phyloP scores from a whole-genome alignment of 1,284 basidiomycete genomes.

The Pseudozyma hubeiensis region DNA sequence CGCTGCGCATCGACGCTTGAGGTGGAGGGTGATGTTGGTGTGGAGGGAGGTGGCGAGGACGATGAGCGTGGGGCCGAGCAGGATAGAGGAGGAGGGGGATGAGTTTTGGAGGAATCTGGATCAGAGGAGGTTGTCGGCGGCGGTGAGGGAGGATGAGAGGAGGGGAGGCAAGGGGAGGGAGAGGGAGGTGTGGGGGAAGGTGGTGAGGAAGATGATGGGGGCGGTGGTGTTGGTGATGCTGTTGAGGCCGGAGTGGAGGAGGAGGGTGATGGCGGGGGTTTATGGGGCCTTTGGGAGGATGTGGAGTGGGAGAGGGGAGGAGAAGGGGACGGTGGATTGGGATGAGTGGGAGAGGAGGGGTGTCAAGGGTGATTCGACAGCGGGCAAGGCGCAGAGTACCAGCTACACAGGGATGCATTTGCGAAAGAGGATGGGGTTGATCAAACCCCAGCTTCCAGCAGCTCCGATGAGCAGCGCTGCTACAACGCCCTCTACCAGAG shows the following conservation, averaged over 20 bases:
- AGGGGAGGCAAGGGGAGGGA: not conserved
- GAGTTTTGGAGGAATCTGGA: conserved; percentile 42
- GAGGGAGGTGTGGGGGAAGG: not conserved
- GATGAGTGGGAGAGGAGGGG: conserved; percentile 30
- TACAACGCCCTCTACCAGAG: conserved; percentile 3
- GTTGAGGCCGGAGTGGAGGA: conserved; percentile 36
- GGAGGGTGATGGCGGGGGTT: conserved; percentile 16
- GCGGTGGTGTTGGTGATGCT: conserved; percentile 23
- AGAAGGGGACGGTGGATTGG: conserved; percentile 17
- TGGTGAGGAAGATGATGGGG: conserved; percentile 17
- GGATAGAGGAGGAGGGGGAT: conserved; percentile 18
- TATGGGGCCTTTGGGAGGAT: conserved; percentile 3
- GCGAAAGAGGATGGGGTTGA: conserved; percentile 22
- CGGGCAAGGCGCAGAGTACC: not conserved
- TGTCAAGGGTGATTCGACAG: not conserved
- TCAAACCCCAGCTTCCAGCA: not conserved
- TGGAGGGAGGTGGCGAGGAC: conserved; percentile 20
- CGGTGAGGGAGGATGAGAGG: conserved; percentile 1
- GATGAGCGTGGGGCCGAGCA: conserved; percentile 15
- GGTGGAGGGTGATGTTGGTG: conserved; percentile 35
- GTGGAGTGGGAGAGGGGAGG: not conserved
- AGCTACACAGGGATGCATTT: conserved; percentile 40
- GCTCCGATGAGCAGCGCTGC: not conserved
- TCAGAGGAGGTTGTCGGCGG: conserved; percentile 12
- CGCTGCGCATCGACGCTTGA: conserved; percentile 49